Evolutionary conservation across 768 basidiomycete genomes (phyloP).

Genomic region (Auriscalpium microsporum): DNA sequence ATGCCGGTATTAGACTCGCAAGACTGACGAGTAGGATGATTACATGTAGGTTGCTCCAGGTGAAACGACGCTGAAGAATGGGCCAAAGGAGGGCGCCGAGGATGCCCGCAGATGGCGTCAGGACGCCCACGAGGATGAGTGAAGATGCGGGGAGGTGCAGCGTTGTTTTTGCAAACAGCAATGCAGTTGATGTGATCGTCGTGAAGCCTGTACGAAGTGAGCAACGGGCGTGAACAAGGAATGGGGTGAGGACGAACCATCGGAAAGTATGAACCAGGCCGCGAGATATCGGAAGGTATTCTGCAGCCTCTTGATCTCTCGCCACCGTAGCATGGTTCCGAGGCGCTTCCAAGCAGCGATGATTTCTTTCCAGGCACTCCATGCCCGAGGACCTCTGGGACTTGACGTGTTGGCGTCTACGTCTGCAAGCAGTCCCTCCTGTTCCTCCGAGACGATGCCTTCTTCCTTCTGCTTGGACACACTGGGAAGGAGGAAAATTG

Average conservation of each 20-base stretch:
- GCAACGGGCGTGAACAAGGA: neutral
- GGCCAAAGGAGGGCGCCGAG: slow-evolving; percentile 82
- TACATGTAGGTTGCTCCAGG: slow-evolving; percentile 59
- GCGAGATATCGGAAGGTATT: slow-evolving; percentile 86
- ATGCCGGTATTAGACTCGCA: slow-evolving; percentile 62
- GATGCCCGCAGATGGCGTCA: slow-evolving; percentile 75
- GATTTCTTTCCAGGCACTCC: slow-evolving; percentile 47
- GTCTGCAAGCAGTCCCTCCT: slow-evolving; percentile 8
- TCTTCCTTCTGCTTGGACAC: slow-evolving; percentile 15
- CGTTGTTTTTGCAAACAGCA: slow-evolving; percentile 87
- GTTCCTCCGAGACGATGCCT: slow-evolving; percentile 1
- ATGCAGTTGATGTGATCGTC: slow-evolving; percentile 85
- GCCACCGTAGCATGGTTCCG: slow-evolving; percentile 62
- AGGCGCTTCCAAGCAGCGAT: slow-evolving; percentile 67
- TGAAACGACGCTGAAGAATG: slow-evolving; percentile 50
- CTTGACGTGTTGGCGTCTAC: neutral
- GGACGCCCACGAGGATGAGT: slow-evolving; percentile 70
- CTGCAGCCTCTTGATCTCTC: slow-evolving; percentile 62
- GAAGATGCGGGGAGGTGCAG: slow-evolving; percentile 73
- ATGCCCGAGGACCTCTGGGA: slow-evolving; percentile 18
- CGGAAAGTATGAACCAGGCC: slow-evolving; percentile 92
- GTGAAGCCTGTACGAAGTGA: slow-evolving; percentile 60
- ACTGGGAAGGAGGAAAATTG: slow-evolving; percentile 64
- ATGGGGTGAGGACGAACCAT: slow-evolving; percentile 43
- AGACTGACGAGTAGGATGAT: slow-evolving; percentile 60